Conservation (phyloP, 2,329 filamentous ascomycete genomes). For the Sclerotinia subarctica region DNA sequence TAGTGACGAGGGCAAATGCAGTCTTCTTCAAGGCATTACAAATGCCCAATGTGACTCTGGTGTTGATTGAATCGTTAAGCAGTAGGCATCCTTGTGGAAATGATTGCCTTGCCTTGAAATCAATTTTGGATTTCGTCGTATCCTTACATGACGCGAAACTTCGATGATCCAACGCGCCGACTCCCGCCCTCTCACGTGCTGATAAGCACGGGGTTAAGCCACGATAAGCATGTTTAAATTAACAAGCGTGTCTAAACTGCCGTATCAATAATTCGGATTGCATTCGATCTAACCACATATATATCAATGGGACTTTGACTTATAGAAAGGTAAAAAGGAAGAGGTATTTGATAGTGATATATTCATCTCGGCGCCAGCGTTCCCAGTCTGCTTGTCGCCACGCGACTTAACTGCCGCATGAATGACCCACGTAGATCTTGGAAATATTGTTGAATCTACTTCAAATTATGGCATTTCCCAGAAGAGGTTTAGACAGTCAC, state of each 20-base stretch:
- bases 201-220: background rate
- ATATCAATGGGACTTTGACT: background rate
- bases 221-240: background rate
- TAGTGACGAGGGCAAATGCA: slow-evolving; percentile 20
- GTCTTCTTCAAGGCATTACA: slow-evolving; percentile 20
- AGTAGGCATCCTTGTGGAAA: background rate
- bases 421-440: too few relatives aligned
- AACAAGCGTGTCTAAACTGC: background rate
- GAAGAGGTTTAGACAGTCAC: background rate
- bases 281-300: background rate
- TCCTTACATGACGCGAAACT: slow-evolving; percentile 9
- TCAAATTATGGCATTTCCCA: background rate
- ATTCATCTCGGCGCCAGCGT: too few relatives aligned
- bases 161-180: slow-evolving; percentile 7
- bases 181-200: slow-evolving; percentile 6
- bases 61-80: background rate
- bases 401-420: too few relatives aligned
- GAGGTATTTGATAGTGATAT: too few relatives aligned
- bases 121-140: background rate
- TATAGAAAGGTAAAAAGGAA: background rate
- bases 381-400: too few relatives aligned
- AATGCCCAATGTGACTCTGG: slow-evolving; percentile 20
- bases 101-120: background rate
- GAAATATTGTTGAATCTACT: too few relatives aligned
- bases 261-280: background rate